phyloP scores from a whole-genome alignment of 495 filamentous ascomycete genomes.

The Hyaloscypha variabilis region DNA sequence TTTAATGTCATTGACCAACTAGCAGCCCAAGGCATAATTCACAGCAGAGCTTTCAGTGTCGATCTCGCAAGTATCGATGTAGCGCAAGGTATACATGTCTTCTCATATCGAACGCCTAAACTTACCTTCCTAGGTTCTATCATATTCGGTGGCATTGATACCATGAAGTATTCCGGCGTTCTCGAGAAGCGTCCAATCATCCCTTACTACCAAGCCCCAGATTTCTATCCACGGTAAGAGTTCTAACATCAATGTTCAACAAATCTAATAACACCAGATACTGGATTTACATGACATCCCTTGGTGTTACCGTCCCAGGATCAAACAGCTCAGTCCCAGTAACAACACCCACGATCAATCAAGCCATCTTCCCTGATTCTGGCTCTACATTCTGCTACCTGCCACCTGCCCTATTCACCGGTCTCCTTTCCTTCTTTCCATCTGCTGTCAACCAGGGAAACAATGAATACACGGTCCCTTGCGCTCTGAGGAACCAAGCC shows the following conservation, averaged over 20 bases:
- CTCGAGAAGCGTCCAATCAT: constrained; percentile 23
- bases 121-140: constrained; percentile 23
- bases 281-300: constrained; percentile 24
- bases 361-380: constrained; percentile 18
- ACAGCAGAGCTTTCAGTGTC: constrained; percentile 23
- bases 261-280: constrained; percentile 15
- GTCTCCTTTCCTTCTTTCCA: constrained; percentile 13
- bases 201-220: constrained; percentile 10
- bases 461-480: constrained; percentile 10
- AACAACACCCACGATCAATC: constrained; percentile 1
- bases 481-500: not conserved
- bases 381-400: constrained; percentile 13
- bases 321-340: not conserved
- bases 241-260: not conserved
- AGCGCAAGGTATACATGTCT: constrained; percentile 2
- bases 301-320: constrained; percentile 14
- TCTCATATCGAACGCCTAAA: too few species aligned
- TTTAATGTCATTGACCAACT: constrained; percentile 17
- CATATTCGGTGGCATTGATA: constrained; percentile 29
- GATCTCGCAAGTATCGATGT: constrained; percentile 7
- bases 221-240: constrained; percentile 19
- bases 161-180: constrained; percentile 10
- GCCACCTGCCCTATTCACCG: constrained; percentile 3
- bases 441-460: not conserved
- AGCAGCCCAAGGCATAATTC: constrained; percentile 7